Evolutionary conservation across 257 asterid species (phyloP).

Genomic region (Salvia rosmarinus): DNA sequence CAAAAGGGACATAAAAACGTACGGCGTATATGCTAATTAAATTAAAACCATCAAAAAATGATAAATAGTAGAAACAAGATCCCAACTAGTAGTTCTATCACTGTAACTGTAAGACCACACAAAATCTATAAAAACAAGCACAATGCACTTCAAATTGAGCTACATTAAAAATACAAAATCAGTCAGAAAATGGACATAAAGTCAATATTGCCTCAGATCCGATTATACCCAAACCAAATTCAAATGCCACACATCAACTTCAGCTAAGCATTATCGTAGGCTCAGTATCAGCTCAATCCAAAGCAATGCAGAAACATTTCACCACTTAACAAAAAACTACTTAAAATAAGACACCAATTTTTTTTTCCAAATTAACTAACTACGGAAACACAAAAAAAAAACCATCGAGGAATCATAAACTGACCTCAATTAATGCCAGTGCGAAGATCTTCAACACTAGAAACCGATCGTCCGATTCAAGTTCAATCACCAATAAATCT

Average conservation of each 20-base stretch:
- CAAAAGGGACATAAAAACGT: background rate
- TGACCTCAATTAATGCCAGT: conserved; percentile 45
- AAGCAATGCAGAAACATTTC: conserved; percentile 18
- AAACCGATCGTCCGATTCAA: conserved; percentile 53
- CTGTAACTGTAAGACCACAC: conserved; percentile 14
- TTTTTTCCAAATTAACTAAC: conserved; percentile 3
- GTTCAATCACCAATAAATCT: conserved; percentile 6
- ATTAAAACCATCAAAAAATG: conserved; percentile 3
- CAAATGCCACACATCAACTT: conserved; percentile 36
- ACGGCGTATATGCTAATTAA: background rate
- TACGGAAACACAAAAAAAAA: conserved; percentile 20
- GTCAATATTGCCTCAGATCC: conserved; percentile 57
- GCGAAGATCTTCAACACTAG: conserved; percentile 55
- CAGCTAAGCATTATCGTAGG: conserved; percentile 34
- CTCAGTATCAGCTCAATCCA: conserved; percentile 33
- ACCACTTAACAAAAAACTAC: conserved; percentile 26
- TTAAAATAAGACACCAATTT: conserved; percentile 1
- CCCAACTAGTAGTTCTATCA: conserved; percentile 21
- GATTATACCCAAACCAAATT: conserved; percentile 33
- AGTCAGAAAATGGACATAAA: conserved; percentile 21
- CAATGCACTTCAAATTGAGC: conserved; percentile 34
- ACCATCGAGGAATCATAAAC: conserved; percentile 47
- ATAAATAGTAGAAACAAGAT: conserved; percentile 8
- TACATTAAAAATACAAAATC: conserved; percentile 11
- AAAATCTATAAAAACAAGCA: conserved; percentile 8